These are phyloP conservation scores for Luzula sylvatica DNA, from an alignment of 176 grass and related monocot species.

Conservation along the genomic window DNA sequence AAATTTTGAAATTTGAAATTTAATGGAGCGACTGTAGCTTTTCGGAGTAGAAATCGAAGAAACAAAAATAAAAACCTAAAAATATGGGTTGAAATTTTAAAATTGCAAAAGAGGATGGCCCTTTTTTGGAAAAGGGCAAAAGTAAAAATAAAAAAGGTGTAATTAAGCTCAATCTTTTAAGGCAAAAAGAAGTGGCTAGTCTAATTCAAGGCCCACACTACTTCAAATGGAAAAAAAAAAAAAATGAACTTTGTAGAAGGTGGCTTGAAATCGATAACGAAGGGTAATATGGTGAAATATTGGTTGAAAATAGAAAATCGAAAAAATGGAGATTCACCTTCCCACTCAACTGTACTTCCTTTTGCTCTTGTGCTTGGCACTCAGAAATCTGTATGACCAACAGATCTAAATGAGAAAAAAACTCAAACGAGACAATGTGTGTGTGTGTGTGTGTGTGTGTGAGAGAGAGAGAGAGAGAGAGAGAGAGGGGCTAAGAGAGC, in stretches of 20 bases:
- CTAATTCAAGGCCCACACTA: no score
- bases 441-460: background rate
- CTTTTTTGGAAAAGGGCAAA: background rate
- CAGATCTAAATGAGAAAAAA: background rate
- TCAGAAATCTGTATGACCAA: conserved; percentile 1
- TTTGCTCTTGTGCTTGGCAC: background rate
- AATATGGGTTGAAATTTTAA: background rate
- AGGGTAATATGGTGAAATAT: no score
- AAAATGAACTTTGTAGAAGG: no score
- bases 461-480: background rate
- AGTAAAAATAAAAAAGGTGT: background rate
- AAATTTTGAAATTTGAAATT: conserved; percentile 17
- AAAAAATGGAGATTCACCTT: background rate
- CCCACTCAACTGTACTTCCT: background rate
- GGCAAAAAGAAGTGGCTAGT: background rate
- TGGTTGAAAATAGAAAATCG: background rate
- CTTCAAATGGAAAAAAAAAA: no score
- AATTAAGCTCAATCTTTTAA: background rate
- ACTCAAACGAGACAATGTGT: conserved; percentile 1
- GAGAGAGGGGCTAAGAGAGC: background rate
- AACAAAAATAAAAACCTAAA: conserved; percentile 1
- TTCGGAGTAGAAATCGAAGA: background rate
- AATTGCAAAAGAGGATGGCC: background rate
- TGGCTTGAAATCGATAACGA: background rate
- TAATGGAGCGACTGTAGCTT: conserved; percentile 11